A percentile compares a stretch with the other conserved stretches of the same genome.
These are phyloP conservation scores for Porogramme epimiltina DNA, from an alignment of 1,284 basidiomycete genomes.

Conservation along the genomic window DNA sequence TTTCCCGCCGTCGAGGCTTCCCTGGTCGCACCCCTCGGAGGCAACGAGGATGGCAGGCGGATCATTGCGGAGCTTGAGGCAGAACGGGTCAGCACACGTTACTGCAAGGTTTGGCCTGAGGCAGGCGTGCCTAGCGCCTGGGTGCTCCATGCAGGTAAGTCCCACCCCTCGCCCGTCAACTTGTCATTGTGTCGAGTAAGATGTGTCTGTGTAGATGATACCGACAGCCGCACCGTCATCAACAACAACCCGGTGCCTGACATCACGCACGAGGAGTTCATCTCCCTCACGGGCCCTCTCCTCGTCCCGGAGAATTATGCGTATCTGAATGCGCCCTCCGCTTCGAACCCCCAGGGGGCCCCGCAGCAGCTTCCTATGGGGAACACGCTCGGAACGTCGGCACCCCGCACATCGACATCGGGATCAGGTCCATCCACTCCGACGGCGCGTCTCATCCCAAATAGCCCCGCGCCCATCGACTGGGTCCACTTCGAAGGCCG, in stretches of 20 bases:
- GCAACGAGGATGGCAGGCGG: constrained; percentile 65
- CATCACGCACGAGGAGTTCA: constrained; percentile 81
- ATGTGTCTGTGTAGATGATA: constrained; percentile 45
- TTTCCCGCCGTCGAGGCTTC: constrained; percentile 66
- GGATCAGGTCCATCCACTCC: constrained; percentile 34
- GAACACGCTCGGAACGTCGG: constrained; percentile 27
- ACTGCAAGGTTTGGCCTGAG: constrained; percentile 72
- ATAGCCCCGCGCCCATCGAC: constrained; percentile 75
- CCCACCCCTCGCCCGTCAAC: too few species aligned
- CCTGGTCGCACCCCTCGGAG: constrained; percentile 73
- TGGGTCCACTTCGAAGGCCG: constrained; percentile 84
- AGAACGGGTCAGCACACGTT: constrained; percentile 68
- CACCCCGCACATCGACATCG: constrained; percentile 40
- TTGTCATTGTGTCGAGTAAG: constrained; percentile 2
- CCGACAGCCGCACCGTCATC: constrained; percentile 65
- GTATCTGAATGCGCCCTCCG: constrained; percentile 28
- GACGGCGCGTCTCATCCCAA: constrained; percentile 38
- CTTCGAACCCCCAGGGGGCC: constrained; percentile 30
- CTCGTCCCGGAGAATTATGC: constrained; percentile 77
- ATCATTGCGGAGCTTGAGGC: constrained; percentile 65
- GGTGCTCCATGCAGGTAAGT: constrained; percentile 70
- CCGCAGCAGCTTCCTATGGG: constrained; percentile 4
- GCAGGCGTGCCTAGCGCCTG: constrained; percentile 79
- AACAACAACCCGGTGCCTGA: constrained; percentile 86
- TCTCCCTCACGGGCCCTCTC: constrained; percentile 72